A percentile compares a stretch with the other conserved stretches of the same genome.
Evolutionary conservation across 2,329 filamentous ascomycete genomes (phyloP).

Genomic region (Botrytis fabae): DNA sequence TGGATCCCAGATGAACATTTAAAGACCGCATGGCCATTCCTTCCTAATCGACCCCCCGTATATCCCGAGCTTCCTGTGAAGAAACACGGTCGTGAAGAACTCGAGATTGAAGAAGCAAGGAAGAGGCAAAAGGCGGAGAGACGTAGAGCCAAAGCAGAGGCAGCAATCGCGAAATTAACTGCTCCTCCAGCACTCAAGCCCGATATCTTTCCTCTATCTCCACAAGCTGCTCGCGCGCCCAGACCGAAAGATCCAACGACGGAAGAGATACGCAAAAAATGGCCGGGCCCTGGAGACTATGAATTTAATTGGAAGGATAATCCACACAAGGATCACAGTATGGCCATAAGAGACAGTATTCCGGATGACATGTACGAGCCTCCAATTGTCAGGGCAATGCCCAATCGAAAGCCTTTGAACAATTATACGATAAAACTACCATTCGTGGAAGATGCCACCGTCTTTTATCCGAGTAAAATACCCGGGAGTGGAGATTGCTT

Average conservation of each 20-base stretch:
- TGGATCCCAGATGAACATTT: background rate
- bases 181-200: background rate
- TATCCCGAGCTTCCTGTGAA: background rate
- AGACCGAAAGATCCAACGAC: background rate
- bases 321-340: background rate
- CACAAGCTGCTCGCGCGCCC: background rate
- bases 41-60: background rate
- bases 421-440: background rate
- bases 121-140: background rate
- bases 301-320: background rate
- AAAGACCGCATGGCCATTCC: background rate
- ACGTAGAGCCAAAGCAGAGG: background rate
- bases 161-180: background rate
- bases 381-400: background rate
- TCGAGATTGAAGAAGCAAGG: background rate
- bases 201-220: background rate
- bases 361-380: background rate
- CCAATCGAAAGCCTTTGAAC: fast-evolving
- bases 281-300: background rate
- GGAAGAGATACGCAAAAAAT: background rate
- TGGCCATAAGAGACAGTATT: background rate
- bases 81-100: background rate
- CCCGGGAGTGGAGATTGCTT: background rate
- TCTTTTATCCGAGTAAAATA: background rate
- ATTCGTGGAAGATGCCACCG: background rate